Evolutionary conservation across 1,139 yeast genomes (phyloP).

Genomic region (Hyphopichia khmerensis): DNA sequence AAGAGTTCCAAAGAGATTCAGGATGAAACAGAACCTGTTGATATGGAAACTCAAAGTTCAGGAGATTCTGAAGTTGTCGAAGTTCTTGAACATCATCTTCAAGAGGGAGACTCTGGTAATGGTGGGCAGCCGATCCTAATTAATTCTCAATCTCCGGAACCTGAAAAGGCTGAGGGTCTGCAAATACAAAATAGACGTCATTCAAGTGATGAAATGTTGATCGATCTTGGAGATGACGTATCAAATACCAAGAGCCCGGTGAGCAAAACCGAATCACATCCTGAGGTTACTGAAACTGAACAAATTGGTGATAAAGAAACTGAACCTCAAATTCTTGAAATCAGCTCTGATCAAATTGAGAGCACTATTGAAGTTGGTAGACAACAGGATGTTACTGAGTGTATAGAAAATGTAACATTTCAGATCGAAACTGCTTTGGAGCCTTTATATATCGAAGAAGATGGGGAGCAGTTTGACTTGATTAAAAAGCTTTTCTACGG

Average conservation of each 20-base stretch:
- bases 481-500: constrained; percentile 83
- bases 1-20: constrained; percentile 13
- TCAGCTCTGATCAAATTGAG: constrained; percentile 64
- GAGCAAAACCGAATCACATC: neutral
- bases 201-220: neutral
- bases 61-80: constrained; percentile 7
- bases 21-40: neutral
- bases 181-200: too few species aligned
- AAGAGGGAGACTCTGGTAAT: constrained; percentile 8
- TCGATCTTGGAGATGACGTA: neutral
- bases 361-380: constrained; percentile 79
- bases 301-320: neutral
- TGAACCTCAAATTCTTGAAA: constrained; percentile 29
- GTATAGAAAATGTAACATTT: constrained; percentile 91
- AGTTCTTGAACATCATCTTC: constrained; percentile 8
- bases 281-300: neutral
- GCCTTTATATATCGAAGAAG: constrained; percentile 63
- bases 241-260: constrained; percentile 9
- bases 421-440: constrained; percentile 89
- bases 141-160: constrained; percentile 11
- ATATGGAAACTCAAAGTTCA: too few species aligned
- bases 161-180: constrained; percentile 2
- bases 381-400: constrained; percentile 97
- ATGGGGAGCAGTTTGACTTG: constrained; percentile 80
- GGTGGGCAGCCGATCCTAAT: constrained; percentile 11